These are phyloP conservation scores for Apodospora peruviana DNA, from an alignment of 495 filamentous ascomycete species.

Conservation along the genomic window DNA sequence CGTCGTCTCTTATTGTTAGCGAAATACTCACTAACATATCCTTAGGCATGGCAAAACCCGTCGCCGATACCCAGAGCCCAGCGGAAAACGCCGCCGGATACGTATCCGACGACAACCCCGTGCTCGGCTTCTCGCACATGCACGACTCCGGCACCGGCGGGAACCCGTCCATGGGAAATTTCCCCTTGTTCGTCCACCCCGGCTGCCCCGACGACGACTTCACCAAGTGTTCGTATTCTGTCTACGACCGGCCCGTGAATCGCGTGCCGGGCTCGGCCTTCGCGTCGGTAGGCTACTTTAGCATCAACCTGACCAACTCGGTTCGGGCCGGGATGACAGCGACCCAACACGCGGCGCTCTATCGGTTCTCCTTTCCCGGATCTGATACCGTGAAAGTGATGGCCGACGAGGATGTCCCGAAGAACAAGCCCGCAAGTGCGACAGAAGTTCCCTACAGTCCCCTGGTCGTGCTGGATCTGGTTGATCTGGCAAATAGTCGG, in stretches of 20 bases:
- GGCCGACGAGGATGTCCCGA: neutral
- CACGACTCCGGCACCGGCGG: slow-evolving; percentile 59
- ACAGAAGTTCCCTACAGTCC: slow-evolving; percentile 44
- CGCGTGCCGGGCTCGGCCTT: slow-evolving; percentile 47
- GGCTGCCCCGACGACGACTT: slow-evolving; percentile 60
- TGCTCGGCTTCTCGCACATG: slow-evolving; percentile 54
- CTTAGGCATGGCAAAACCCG: slow-evolving; percentile 60
- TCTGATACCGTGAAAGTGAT: slow-evolving; percentile 6
- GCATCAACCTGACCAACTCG: slow-evolving; percentile 52
- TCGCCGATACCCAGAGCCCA: slow-evolving; percentile 50
- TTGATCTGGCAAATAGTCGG: slow-evolving; percentile 56
- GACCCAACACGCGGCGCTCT: slow-evolving; percentile 58
- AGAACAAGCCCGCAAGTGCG: neutral
- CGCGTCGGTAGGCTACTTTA: slow-evolving; percentile 66
- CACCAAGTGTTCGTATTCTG: slow-evolving; percentile 54
- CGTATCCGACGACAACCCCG: slow-evolving; percentile 49
- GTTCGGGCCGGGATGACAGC: slow-evolving; percentile 70
- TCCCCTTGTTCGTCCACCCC: slow-evolving; percentile 65
- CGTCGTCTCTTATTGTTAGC: neutral
- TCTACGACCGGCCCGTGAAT: slow-evolving; percentile 37
- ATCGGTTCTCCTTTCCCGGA: slow-evolving; percentile 59
- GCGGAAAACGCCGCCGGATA: slow-evolving; percentile 65
- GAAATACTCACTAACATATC: neutral
- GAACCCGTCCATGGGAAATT: slow-evolving; percentile 68
- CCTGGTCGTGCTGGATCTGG: slow-evolving; percentile 58